Base-by-base conservation (phyloP, 2,329 filamentous ascomycete species). In the Uncinocarpus reesii region DNA sequence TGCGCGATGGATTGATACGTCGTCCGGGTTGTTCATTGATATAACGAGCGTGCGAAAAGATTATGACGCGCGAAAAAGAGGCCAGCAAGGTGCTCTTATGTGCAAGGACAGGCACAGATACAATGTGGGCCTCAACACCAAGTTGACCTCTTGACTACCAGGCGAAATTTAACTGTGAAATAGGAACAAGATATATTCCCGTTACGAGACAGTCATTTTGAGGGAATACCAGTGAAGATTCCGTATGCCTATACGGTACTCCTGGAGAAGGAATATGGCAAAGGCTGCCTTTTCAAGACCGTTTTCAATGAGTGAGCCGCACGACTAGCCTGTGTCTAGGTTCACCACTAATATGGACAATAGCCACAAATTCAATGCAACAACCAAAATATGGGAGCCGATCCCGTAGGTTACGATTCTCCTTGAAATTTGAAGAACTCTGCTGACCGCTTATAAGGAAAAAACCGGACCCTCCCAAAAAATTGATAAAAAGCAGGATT, bases 1-100 rank as follows among this genome's bases (percentile, higher is more conserved):
- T 56, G 77, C 72, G 7, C 67, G 78, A 18, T 81, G 76, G 76
- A 78, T 80, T 52, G 77, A 80, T 56, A 78, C 67, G 16, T 64
- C 71, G 0, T 78, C 73, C 0, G 78, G 78, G 0, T 60, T 80
- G 0, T 81, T 78, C 55, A 79, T 81, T 55, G 78, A 81, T 57
- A 78, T 81, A 51, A 80, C 77, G 0, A 73, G 75, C 4, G 65
- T 80, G 4, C 67, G 76, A 43, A 66, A 66, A 8, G 71, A 77
- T 52, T 55, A 64, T 13, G 62, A 62, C 0, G 65, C 63, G 5
- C 61, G 69, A 38, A 58, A 58, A 0, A 49, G 59, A 3, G 73
- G 72, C 0, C 49, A 62, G 1, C 44, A 62, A 7, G 71, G 68
- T 4, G 65, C 65, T 6, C 65, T 78, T 61, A 73, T 72, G 63